Conservation (phyloP, 805 yeast species). For the Kodamaea neixiangensis region DNA sequence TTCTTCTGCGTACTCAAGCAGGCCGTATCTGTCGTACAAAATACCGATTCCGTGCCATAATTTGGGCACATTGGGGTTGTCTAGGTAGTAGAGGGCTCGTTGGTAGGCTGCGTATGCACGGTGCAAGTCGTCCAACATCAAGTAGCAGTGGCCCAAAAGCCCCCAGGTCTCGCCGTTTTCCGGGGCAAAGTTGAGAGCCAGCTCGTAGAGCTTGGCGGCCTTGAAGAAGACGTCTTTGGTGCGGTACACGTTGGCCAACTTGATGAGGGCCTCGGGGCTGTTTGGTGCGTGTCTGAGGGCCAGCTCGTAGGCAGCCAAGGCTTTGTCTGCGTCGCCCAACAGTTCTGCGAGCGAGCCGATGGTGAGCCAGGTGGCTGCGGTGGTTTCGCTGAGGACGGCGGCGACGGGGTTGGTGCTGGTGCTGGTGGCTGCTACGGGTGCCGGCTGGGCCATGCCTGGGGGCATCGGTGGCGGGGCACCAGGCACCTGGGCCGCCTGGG, state of each 20-base stretch:
- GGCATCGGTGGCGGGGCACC: constrained; percentile 10
- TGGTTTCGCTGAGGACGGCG: constrained; percentile 46
- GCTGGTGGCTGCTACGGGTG: constrained; percentile 4
- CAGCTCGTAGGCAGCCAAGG: constrained; percentile 83
- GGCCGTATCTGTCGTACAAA: constrained; percentile 92
- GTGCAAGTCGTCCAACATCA: constrained; percentile 94
- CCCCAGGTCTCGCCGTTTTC: constrained; percentile 98
- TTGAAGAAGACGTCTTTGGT: constrained; percentile 87
- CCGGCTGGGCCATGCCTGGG: constrained; percentile 4
- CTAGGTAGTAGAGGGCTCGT: constrained; percentile 87
- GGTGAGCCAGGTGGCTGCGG: constrained; percentile 85
- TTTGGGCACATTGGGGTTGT: constrained; percentile 93
- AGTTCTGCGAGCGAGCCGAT: constrained; percentile 88
- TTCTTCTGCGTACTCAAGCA: constrained; percentile 96
- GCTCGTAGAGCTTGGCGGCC: constrained; percentile 92
- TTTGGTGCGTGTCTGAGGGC: constrained; percentile 86
- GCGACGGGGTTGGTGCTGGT: constrained; percentile 12
- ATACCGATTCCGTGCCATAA: constrained; percentile 99
- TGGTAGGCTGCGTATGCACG: constrained; percentile 96
- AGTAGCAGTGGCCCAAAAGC: constrained; percentile 89
- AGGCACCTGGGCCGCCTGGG: constrained; percentile 1
- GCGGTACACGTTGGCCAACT: constrained; percentile 85
- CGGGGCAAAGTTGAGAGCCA: constrained; percentile 77
- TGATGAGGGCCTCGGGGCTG: constrained; percentile 80
- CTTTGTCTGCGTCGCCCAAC: constrained; percentile 85